A percentile compares a stretch with the other conserved stretches of the same genome.
Evolutionary conservation across 305 asterid genomes (phyloP).

Genomic region (Euphrasia arctica): DNA sequence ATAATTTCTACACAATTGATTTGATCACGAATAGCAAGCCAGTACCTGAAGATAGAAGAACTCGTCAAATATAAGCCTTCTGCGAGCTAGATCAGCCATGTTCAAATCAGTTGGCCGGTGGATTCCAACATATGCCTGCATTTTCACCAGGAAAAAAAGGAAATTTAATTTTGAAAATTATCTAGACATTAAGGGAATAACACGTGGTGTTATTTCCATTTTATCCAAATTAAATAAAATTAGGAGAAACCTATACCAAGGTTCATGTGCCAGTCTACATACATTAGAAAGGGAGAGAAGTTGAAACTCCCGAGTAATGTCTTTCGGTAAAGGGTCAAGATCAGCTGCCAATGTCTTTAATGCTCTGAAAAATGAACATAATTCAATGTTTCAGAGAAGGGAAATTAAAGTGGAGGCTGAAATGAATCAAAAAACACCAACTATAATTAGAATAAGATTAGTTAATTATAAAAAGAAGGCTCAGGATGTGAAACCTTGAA

Average conservation of each 20-base stretch:
- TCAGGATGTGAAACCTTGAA: slow-evolving; percentile 58
- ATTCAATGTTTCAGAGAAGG: slow-evolving; percentile 28
- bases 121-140: slow-evolving; percentile 90
- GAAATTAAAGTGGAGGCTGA: slow-evolving; percentile 17
- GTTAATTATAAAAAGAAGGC: slow-evolving; percentile 15
- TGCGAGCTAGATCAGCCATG: slow-evolving; percentile 87
- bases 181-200: slow-evolving; percentile 6
- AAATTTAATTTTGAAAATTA: slow-evolving; percentile 13
- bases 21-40: background rate
- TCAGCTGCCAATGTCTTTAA: slow-evolving; percentile 59
- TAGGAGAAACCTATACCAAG: background rate
- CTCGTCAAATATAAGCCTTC: slow-evolving; percentile 95
- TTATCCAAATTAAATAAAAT: background rate
- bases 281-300: slow-evolving; percentile 75
- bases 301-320: slow-evolving; percentile 53
- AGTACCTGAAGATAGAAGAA: slow-evolving; percentile 93
- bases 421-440: slow-evolving; percentile 19
- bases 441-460: slow-evolving; percentile 8
- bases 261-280: slow-evolving; percentile 31
- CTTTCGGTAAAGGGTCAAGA: slow-evolving; percentile 87
- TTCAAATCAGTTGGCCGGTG: slow-evolving; percentile 73
- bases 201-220: too few species aligned
- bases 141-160: slow-evolving; percentile 13
- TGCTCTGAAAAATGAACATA: slow-evolving; percentile 51
- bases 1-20: too few species aligned